phyloP scores from a whole-genome alignment of 2,329 filamentous ascomycete genomes.

The Ascocoryne sarcoides region DNA sequence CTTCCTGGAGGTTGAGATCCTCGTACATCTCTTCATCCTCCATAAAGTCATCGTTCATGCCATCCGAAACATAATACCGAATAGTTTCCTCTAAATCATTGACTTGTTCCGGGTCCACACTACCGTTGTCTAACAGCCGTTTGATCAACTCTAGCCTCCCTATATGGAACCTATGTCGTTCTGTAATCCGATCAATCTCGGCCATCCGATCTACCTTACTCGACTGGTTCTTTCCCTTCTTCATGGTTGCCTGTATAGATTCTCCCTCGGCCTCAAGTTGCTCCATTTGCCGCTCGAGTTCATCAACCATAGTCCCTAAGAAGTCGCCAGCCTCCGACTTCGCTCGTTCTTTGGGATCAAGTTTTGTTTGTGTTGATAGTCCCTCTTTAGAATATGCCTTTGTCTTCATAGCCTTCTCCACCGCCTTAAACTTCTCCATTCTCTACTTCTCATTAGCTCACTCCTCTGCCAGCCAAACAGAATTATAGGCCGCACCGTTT shows the following conservation, averaged over 20 bases:
- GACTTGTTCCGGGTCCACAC: conserved; percentile 79
- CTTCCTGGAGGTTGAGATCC: conserved; percentile 83
- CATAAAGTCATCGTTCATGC: conserved; percentile 79
- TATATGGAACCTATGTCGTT: conserved; percentile 95
- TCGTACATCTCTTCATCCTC: conserved; percentile 96
- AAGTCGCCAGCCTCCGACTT: conserved; percentile 85
- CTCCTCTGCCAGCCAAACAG: conserved; percentile 7
- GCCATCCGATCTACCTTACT: conserved; percentile 80
- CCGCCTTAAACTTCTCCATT: conserved; percentile 99
- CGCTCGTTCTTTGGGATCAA: conserved; percentile 96
- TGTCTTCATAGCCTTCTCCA: conserved; percentile 99
- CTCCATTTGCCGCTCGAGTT: conserved; percentile 91
- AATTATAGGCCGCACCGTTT: conserved; percentile 60
- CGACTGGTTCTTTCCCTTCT: conserved; percentile 86
- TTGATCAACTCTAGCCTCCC: conserved; percentile 85
- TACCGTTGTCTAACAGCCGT: conserved; percentile 85
- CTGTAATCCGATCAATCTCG: conserved; percentile 74
- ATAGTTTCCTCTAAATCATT: conserved; percentile 86
- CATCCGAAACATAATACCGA: conserved; percentile 88
- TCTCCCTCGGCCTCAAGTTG: conserved; percentile 84
- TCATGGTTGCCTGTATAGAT: conserved; percentile 75
- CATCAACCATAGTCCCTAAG: conserved; percentile 77
- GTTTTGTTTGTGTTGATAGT: conserved; percentile 78
- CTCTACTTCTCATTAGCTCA: conserved; percentile 48
- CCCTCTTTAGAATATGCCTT: conserved; percentile 99